Percentiles rank a stretch among this genome's conserved stretches.
phyloP scores from a whole-genome alignment of 75 land plant species.

The Pinus taeda region DNA sequence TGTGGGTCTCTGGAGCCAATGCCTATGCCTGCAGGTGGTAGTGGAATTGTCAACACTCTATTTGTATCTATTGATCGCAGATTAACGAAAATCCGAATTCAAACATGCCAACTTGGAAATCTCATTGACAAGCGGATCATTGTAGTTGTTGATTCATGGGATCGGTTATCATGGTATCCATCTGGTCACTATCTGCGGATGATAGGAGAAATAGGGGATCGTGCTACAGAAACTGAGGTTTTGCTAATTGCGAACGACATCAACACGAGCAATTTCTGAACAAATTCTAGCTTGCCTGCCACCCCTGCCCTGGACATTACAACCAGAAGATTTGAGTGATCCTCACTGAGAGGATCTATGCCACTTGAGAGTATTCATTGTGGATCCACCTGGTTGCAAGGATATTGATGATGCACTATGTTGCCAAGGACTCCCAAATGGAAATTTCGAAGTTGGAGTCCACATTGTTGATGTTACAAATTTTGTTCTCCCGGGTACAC shows the following conservation, averaged over 20 bases:
- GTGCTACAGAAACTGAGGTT: slow-evolving; percentile 96
- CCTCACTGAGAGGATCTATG: slow-evolving; percentile 76
- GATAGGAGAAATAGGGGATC: slow-evolving; percentile 95
- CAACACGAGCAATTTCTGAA: slow-evolving; percentile 83
- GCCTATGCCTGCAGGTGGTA: slow-evolving; percentile 91
- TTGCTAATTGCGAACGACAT: slow-evolving; percentile 95
- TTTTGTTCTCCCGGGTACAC: slow-evolving; percentile 90
- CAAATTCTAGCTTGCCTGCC: slow-evolving; percentile 95
- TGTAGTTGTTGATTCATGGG: slow-evolving; percentile 99
- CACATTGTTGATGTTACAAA: slow-evolving; percentile 99
- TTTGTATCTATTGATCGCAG: slow-evolving; percentile 95
- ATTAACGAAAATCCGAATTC: slow-evolving; percentile 93
- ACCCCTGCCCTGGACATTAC: slow-evolving; percentile 93
- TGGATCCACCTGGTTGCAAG: slow-evolving; percentile 97
- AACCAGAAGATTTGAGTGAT: slow-evolving; percentile 64
- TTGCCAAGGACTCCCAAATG: slow-evolving; percentile 78
- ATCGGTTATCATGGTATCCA: slow-evolving; percentile 72
- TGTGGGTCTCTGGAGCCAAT: slow-evolving; percentile 98
- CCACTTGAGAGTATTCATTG: slow-evolving; percentile 82
- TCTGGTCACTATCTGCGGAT: slow-evolving; percentile 92
- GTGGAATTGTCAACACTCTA: slow-evolving; percentile 74
- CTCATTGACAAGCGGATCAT: slow-evolving; percentile 93
- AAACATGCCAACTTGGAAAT: slow-evolving; percentile 96
- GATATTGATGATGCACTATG: slow-evolving; percentile 99
- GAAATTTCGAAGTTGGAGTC: slow-evolving; percentile 96